A percentile compares a stretch with the other conserved stretches of the same genome.
These are phyloP conservation scores for Pugionium dolabratum DNA, from an alignment of 345 rosid genomes.

Conservation along the genomic window DNA sequence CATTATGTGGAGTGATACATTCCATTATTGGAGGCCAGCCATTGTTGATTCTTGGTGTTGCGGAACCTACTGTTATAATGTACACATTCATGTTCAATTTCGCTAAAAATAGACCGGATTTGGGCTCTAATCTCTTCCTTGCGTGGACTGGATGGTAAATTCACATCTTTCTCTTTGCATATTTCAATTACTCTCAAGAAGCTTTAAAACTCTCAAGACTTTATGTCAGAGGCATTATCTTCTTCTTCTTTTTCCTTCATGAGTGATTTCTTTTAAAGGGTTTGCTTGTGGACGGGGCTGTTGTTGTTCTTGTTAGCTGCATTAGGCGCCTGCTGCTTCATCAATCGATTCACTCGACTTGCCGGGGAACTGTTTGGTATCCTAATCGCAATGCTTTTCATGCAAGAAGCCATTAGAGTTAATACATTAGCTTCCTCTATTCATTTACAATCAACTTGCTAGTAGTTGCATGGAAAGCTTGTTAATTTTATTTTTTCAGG, in stretches of 20 bases:
- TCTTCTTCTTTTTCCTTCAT: background rate
- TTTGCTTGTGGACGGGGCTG: constrained; percentile 90
- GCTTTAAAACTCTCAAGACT: constrained; percentile 4
- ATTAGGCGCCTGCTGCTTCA: constrained; percentile 89
- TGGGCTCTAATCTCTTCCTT: constrained; percentile 80
- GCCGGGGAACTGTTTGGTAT: constrained; percentile 96
- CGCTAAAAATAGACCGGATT: constrained; percentile 69
- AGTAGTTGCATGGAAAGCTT: constrained; percentile 15
- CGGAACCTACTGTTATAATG: constrained; percentile 97
- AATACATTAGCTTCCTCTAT: constrained; percentile 29
- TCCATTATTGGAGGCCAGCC: constrained; percentile 91
- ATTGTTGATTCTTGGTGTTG: constrained; percentile 90
- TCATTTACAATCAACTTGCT: background rate
- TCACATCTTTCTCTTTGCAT: constrained; percentile 13
- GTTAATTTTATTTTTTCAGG: constrained; percentile 44
- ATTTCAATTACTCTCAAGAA: background rate
- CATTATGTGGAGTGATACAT: constrained; percentile 86
- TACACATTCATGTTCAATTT: constrained; percentile 94
- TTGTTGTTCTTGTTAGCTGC: constrained; percentile 82
- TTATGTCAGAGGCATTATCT: constrained; percentile 17
- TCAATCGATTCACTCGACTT: constrained; percentile 87
- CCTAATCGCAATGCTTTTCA: constrained; percentile 89
- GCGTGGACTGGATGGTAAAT: constrained; percentile 96
- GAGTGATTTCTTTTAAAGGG: constrained; percentile 51
- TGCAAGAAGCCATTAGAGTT: constrained; percentile 93